Percentiles rank a stretch among this genome's conserved stretches.
phyloP scores from a whole-genome alignment of 2,329 filamentous ascomycete species.

The Chalaropsis ovoidea region DNA sequence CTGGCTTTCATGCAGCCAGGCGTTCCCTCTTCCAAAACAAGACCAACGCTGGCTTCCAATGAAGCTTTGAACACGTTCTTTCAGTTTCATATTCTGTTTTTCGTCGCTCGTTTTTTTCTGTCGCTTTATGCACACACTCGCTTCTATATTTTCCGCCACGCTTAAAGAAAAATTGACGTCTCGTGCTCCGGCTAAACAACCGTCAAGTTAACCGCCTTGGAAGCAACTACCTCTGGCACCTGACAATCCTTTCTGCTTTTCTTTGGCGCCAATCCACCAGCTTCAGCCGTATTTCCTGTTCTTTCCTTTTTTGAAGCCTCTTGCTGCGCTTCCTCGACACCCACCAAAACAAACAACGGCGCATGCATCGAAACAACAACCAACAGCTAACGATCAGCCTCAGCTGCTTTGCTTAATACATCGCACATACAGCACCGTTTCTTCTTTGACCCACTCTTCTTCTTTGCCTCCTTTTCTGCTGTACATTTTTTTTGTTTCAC shows the following conservation, averaged over 20 bases:
- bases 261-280: neutral
- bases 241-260: neutral
- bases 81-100: neutral
- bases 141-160: neutral
- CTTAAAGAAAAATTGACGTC: neutral
- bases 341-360: conserved; percentile 7
- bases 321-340: neutral
- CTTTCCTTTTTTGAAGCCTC: neutral
- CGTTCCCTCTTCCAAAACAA: neutral
- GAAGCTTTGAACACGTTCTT: conserved; percentile 11
- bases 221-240: neutral
- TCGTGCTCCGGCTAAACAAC: neutral
- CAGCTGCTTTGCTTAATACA: no score
- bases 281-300: neutral
- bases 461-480: conserved; percentile 4
- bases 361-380: neutral
- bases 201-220: neutral
- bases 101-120: conserved; percentile 5
- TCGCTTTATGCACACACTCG: neutral
- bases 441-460: neutral
- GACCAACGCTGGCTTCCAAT: neutral
- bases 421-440: neutral
- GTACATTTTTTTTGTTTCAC: conserved; percentile 15
- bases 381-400: neutral
- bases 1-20: neutral